A percentile compares a stretch with the other conserved stretches of the same genome.
phyloP scores from a whole-genome alignment of 2,329 filamentous ascomycete species.

The Stylonectria norvegica region DNA sequence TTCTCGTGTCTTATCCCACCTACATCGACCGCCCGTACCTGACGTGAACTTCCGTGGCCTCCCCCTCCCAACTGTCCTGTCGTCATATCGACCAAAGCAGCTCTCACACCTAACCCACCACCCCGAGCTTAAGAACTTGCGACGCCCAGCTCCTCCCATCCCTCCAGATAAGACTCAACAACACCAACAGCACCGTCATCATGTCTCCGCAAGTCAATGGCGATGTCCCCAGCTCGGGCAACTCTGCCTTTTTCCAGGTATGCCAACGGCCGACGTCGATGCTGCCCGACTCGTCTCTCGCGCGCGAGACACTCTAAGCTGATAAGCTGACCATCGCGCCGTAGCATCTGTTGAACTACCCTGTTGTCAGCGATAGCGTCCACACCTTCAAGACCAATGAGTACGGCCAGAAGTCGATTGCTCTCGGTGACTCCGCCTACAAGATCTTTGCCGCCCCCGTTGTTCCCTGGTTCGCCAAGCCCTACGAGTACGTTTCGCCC shows the following conservation, averaged over 20 bases:
- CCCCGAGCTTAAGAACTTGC: conserved; percentile 9
- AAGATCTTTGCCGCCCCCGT: conserved; percentile 73
- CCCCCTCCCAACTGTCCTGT: neutral
- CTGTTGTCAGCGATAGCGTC: conserved; percentile 75
- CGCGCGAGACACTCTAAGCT: too few relatives aligned
- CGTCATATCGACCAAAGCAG: conserved; percentile 1
- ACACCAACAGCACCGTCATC: conserved; percentile 30
- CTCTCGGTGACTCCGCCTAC: conserved; percentile 72
- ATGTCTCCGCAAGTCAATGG: conserved; percentile 47
- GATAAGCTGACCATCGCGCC: conserved; percentile 2
- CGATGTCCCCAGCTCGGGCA: conserved; percentile 42
- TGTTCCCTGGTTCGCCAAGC: conserved; percentile 66
- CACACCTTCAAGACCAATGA: conserved; percentile 76
- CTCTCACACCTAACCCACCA: conserved; percentile 4
- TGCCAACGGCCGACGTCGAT: too few relatives aligned
- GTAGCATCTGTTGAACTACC: conserved; percentile 82
- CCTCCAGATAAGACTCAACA: conserved; percentile 6
- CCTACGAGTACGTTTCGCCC: conserved; percentile 77
- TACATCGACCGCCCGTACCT: neutral
- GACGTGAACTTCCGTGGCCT: neutral
- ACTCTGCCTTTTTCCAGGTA: conserved; percentile 52
- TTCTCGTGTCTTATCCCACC: neutral
- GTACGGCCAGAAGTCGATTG: conserved; percentile 77
- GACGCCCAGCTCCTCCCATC: conserved; percentile 2
- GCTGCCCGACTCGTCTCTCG: too few relatives aligned